Conservation (phyloP, 73 alveolate species). For the Paramecium primaurelia region DNA sequence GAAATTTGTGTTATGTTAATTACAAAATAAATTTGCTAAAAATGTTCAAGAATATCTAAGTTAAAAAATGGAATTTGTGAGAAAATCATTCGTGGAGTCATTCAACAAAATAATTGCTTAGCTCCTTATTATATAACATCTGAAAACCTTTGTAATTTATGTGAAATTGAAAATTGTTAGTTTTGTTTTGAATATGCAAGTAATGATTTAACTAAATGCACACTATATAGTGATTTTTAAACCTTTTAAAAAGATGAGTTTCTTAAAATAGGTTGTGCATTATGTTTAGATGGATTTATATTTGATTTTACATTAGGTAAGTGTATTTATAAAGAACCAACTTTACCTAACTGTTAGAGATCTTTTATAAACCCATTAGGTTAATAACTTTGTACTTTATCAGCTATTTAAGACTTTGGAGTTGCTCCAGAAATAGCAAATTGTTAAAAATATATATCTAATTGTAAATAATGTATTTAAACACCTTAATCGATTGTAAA, state of each 20-base stretch:
- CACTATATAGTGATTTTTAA: background rate
- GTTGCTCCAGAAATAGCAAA: background rate
- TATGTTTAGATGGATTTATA: background rate
- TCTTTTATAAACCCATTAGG: background rate
- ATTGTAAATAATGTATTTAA: background rate
- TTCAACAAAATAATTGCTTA: background rate
- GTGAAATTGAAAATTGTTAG: background rate
- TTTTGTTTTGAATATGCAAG: background rate
- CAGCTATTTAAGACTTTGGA: background rate
- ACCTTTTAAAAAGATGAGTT: background rate
- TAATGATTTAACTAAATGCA: background rate
- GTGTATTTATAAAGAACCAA: background rate
- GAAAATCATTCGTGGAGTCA: background rate
- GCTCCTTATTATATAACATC: background rate
- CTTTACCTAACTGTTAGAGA: background rate
- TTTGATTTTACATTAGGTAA: background rate
- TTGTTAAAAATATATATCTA: background rate
- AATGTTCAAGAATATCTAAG: background rate
- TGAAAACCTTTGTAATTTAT: background rate
- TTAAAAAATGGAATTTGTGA: background rate
- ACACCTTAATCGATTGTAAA: background rate
- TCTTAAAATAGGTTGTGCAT: background rate
- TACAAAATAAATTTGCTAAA: background rate
- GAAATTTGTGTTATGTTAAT: background rate
- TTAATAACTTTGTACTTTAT: background rate